Conservation (phyloP, 805 yeast species). For the Candida schatavii region DNA sequence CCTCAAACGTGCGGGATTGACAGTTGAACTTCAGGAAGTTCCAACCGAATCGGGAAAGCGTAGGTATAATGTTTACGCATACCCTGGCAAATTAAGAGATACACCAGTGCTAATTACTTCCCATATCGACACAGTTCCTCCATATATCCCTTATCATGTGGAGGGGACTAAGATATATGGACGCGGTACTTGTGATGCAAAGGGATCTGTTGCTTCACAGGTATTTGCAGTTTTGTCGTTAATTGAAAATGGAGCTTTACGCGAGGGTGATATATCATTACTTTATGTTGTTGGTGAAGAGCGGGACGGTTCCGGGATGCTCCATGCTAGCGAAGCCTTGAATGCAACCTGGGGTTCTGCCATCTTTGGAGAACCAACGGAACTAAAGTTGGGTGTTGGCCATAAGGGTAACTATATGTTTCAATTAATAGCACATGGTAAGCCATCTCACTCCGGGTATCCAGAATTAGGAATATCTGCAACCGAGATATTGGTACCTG, state of each 20-base stretch:
- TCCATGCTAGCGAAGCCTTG: slow-evolving; percentile 35
- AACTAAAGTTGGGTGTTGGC: slow-evolving; percentile 62
- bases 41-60: slow-evolving; percentile 13
- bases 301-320: slow-evolving; percentile 64
- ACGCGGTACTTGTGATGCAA: slow-evolving; percentile 71
- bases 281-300: slow-evolving; percentile 74
- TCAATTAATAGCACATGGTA: slow-evolving; percentile 47
- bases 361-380: slow-evolving; percentile 77
- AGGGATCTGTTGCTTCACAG: slow-evolving; percentile 66
- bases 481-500: slow-evolving; percentile 50
- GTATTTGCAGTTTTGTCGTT: slow-evolving; percentile 52
- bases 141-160: slow-evolving; percentile 50
- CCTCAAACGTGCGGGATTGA: slow-evolving; percentile 43
- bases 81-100: slow-evolving; percentile 42
- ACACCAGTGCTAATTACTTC: slow-evolving; percentile 55
- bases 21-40: slow-evolving; percentile 46
- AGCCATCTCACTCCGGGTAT: slow-evolving; percentile 65
- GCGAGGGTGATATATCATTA: slow-evolving; percentile 55
- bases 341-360: slow-evolving; percentile 55
- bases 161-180: slow-evolving; percentile 55
- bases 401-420: slow-evolving; percentile 59
- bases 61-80: slow-evolving; percentile 58
- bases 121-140: slow-evolving; percentile 75
- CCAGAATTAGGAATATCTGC: slow-evolving; percentile 69
- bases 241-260: slow-evolving; percentile 29